A percentile compares a stretch with the other conserved stretches of the same genome.
These are phyloP conservation scores for Candida stauntonica DNA, from an alignment of 805 yeast species.

Conservation along the genomic window DNA sequence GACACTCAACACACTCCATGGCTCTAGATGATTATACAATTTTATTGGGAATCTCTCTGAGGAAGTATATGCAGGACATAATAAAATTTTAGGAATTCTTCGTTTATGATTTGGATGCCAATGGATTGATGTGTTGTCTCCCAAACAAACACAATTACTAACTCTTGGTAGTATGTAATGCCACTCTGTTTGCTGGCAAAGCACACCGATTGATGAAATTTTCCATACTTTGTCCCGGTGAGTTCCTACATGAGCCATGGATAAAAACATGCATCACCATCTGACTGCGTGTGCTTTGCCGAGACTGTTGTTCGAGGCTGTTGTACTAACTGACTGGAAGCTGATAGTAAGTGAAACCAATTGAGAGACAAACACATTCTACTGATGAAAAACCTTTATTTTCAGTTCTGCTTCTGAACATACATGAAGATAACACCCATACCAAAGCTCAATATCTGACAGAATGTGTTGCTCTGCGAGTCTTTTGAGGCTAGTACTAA, in stretches of 20 bases:
- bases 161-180: too few relatives aligned
- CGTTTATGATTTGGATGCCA: constrained; percentile 59
- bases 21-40: constrained; percentile 31
- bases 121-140: too few relatives aligned
- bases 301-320: neutral
- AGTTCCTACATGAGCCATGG: constrained; percentile 67
- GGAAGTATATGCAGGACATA: constrained; percentile 77
- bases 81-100: constrained; percentile 63
- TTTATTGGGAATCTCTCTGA: constrained; percentile 43
- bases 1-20: neutral
- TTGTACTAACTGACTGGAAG: neutral
- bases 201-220: constrained; percentile 18
- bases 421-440: constrained; percentile 68
- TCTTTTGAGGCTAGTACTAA: neutral
- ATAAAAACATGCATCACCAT: constrained; percentile 96
- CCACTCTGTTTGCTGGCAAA: neutral
- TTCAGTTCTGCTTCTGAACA: constrained; percentile 99
- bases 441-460: constrained; percentile 49
- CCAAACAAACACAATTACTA: too few relatives aligned
- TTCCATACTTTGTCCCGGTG: constrained; percentile 39
- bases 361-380: constrained; percentile 1
- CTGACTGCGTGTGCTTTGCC: constrained; percentile 59
- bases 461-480: neutral
- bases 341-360: too few relatives aligned
- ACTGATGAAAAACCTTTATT: constrained; percentile 55